Conservation (phyloP, 2,329 filamentous ascomycete species). For the Sclerotinia subarctica region DNA sequence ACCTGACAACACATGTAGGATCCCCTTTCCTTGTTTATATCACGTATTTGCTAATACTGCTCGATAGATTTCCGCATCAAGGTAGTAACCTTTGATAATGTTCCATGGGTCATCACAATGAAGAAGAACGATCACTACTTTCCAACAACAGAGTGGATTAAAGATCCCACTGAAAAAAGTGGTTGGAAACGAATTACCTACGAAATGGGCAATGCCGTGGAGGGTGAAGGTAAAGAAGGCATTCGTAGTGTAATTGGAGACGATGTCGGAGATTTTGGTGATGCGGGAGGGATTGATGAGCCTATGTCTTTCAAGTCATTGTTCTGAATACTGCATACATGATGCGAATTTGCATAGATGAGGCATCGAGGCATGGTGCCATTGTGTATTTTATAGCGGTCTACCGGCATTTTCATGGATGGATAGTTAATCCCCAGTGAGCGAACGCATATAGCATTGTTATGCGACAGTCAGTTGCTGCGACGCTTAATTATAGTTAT, state of each 20-base stretch:
- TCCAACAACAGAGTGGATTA: constrained; percentile 67
- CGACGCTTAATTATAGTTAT: background rate
- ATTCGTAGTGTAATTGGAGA: constrained; percentile 32
- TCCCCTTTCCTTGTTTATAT: background rate
- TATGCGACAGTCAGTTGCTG: background rate
- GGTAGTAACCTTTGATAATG: constrained; percentile 97
- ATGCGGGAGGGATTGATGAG: constrained; percentile 20
- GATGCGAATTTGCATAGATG: background rate
- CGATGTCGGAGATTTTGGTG: constrained; percentile 34
- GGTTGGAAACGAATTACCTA: constrained; percentile 64
- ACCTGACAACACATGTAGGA: constrained; percentile 85
- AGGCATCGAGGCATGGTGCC: background rate
- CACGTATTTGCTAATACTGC: constrained; percentile 21
- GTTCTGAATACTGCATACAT: background rate
- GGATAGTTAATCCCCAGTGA: background rate
- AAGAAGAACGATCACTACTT: constrained; percentile 99
- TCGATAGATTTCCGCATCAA: constrained; percentile 80
- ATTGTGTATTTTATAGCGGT: constrained; percentile 9
- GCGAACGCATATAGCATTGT: background rate
- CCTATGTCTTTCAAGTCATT: background rate
- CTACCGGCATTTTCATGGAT: background rate
- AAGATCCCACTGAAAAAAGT: constrained; percentile 55
- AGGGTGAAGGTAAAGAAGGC: constrained; percentile 49
- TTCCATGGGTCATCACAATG: constrained; percentile 99
- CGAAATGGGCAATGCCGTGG: constrained; percentile 51